phyloP scores from a whole-genome alignment of 176 grass and related monocot species.

The Canna indica region DNA sequence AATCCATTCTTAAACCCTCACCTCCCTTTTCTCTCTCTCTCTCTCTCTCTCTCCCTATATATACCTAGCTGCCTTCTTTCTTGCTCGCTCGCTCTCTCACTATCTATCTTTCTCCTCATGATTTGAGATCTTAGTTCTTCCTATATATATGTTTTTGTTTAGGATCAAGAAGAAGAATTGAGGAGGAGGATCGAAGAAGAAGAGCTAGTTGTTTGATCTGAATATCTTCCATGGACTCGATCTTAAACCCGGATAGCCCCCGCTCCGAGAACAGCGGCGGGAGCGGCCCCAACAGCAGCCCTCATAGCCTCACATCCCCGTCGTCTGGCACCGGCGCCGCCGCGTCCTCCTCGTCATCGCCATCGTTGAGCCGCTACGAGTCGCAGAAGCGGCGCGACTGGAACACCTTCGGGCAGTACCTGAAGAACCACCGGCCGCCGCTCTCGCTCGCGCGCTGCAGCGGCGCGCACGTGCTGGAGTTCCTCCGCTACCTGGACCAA shows the following conservation, averaged over 20 bases:
- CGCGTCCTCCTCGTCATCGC: neutral
- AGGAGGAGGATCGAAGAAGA: neutral
- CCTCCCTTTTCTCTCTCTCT: no score
- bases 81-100: no score
- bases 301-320: neutral
- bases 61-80: no score
- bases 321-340: neutral
- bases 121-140: neutral
- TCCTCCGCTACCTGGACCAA: conserved; percentile 91
- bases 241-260: conserved; percentile 60
- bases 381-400: conserved; percentile 58
- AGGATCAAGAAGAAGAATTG: neutral
- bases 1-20: no score
- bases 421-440: conserved; percentile 80
- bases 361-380: conserved; percentile 43
- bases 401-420: conserved; percentile 96
- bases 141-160: neutral
- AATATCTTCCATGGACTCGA: conserved; percentile 42
- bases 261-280: conserved; percentile 30
- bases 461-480: conserved; percentile 84
- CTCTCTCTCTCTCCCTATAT: no score
- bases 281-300: neutral
- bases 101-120: neutral
- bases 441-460: conserved; percentile 68
- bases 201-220: neutral